Conservation (phyloP, 441 rosid species). For the Corymbia calophylla region DNA sequence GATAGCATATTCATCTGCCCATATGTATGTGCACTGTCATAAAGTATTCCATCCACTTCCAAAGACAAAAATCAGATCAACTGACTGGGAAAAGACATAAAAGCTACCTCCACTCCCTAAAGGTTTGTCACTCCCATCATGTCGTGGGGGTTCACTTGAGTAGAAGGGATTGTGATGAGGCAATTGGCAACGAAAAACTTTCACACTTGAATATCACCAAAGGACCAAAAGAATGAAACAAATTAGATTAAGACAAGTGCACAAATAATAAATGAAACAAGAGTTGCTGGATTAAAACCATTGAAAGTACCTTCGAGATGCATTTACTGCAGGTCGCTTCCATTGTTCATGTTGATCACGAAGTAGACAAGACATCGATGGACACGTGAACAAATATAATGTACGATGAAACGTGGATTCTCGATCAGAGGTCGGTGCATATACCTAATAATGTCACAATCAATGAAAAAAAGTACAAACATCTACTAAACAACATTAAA, state of each 20-base stretch:
- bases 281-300: background rate
- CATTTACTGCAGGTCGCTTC: constrained; percentile 47
- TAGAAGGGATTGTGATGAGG: constrained; percentile 61
- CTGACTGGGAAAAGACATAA: background rate
- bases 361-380: constrained; percentile 74
- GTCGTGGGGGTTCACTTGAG: constrained; percentile 60
- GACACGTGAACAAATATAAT: constrained; percentile 71
- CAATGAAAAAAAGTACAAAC: background rate
- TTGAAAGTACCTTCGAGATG: constrained; percentile 47
- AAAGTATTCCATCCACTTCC: background rate
- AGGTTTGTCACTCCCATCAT: constrained; percentile 48
- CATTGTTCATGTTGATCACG: constrained; percentile 92
- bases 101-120: constrained; percentile 55
- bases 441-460: background rate
- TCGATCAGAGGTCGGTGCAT: constrained; percentile 58
- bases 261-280: background rate
- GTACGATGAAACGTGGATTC: constrained; percentile 79
- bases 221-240: background rate
- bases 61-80: background rate
- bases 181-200: constrained; percentile 82
- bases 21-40: background rate
- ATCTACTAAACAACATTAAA: background rate
- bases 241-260: background rate
- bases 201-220: constrained; percentile 39
- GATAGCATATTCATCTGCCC: background rate